Evolutionary conservation across 2,329 filamentous ascomycete species (phyloP).

Genomic region (Blastomyces emzantsi): DNA sequence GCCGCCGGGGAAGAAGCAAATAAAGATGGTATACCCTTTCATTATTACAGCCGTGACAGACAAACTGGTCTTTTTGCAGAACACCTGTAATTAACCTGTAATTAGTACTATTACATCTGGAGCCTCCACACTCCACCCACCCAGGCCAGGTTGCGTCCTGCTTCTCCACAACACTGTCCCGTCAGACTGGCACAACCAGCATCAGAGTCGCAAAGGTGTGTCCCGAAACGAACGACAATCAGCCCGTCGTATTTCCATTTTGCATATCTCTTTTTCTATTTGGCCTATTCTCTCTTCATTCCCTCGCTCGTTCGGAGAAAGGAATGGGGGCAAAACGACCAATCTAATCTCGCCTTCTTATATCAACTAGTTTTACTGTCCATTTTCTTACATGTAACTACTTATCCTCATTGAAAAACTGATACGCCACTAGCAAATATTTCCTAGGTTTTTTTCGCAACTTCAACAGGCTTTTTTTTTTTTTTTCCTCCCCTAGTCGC

Average conservation of each 20-base stretch:
- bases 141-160: neutral
- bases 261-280: neutral
- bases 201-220: neutral
- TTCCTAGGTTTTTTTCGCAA: neutral
- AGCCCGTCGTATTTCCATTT: conserved; percentile 2
- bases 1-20: neutral
- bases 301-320: neutral
- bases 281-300: neutral
- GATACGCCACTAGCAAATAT: conserved; percentile 1
- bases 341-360: neutral
- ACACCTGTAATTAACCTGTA: neutral
- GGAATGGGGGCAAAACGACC: neutral
- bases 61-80: conserved; percentile 1
- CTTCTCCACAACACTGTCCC: conserved; percentile 7
- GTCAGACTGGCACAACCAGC: conserved; percentile 2
- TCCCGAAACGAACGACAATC: conserved; percentile 7
- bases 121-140: neutral
- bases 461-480: neutral
- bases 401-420: neutral
- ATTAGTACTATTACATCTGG: neutral
- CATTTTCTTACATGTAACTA: neutral
- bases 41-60: neutral
- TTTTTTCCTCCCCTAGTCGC: neutral
- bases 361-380: neutral
- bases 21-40: neutral